Evolutionary conservation across 1,284 basidiomycete genomes (phyloP), one percentile per base, ranked within the genome.

Genomic region (Austroboletus niveus): DNA sequence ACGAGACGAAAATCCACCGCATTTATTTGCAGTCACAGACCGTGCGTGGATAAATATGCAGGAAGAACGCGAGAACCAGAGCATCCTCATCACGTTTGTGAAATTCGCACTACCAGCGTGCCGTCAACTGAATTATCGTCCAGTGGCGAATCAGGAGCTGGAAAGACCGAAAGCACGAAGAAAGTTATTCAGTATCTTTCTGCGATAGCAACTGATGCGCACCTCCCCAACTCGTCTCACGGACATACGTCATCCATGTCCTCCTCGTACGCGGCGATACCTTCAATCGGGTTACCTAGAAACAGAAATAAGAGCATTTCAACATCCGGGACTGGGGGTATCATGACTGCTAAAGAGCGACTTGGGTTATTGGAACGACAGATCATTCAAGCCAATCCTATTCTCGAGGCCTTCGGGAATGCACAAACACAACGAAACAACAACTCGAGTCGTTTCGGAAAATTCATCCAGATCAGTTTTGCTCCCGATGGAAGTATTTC

Each of bases 111-210:
- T 7, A 20, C 52, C 9, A 9, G 34, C 12, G 9, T 48, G 24
- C 30, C 47, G 17, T 35, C 51, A 51, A 17, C 61, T 30, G 7
- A 7, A 15, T 45, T 29, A 20, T 46, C 32, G 8, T 35, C 27
- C 39, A 96, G 93, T 5, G 97, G 97, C 50, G 97, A 99, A 77
- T 99, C 97, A 4, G 97, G 97, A 40, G 97, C 97, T 2, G 97
- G 97, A 42, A 99, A 99, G 79, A 99, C 97, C 1, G 97, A 99
- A 70, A 99, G 96, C 73, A 99, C 97, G 14, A 99, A 99, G 80
- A 98, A 98, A 68, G 96, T 99, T 64, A 99, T 99, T 53, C 97
- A 99, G 70, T 99, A 99, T 71, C 86, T 99, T 32, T 96, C 97
- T 1, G 94, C 97, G 10, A 98, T 98, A 59, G 97, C 97, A 4